A percentile compares a stretch with the other conserved stretches of the same genome.
Evolutionary conservation across 345 rosid species (phyloP).

Genomic region (Alliaria petiolata): DNA sequence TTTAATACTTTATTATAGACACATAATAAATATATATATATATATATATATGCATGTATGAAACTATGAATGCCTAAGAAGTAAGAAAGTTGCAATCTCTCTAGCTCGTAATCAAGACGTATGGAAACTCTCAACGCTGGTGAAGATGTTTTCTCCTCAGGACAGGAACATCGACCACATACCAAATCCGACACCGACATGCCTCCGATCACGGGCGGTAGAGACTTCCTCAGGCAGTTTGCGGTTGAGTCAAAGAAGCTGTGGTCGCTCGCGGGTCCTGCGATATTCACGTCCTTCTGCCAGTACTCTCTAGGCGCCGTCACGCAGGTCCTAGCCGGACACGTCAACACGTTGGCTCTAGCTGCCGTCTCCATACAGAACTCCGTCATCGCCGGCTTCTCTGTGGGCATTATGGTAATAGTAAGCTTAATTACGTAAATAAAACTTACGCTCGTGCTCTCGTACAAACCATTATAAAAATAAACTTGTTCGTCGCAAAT

Average conservation of each 20-base stretch:
- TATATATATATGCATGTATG: not conserved
- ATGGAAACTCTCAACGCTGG: not conserved
- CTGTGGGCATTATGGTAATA: slow-evolving; percentile 63
- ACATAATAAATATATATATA: too few species aligned
- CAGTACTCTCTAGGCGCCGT: slow-evolving; percentile 79
- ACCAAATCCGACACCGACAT: slow-evolving; percentile 40
- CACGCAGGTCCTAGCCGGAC: slow-evolving; percentile 67
- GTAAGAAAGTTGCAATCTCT: not conserved
- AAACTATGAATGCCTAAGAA: not conserved
- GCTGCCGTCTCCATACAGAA: slow-evolving; percentile 75
- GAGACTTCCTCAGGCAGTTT: slow-evolving; percentile 44
- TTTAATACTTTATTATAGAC: not conserved
- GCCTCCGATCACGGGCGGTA: slow-evolving; percentile 42
- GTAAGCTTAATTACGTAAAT: not conserved
- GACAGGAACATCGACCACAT: not conserved
- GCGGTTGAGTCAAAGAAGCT: slow-evolving; percentile 50
- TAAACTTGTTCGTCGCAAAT: too few species aligned
- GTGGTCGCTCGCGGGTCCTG: slow-evolving; percentile 78
- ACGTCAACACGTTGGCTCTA: slow-evolving; percentile 52
- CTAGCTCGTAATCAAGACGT: not conserved
- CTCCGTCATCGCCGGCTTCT: slow-evolving; percentile 74
- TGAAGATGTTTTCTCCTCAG: not conserved
- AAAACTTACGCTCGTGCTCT: not conserved
- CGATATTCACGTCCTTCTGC: slow-evolving; percentile 66
- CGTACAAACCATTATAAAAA: not conserved